Conservation (phyloP, 768 basidiomycete genomes). For the Pleurotus sapidus region DNA sequence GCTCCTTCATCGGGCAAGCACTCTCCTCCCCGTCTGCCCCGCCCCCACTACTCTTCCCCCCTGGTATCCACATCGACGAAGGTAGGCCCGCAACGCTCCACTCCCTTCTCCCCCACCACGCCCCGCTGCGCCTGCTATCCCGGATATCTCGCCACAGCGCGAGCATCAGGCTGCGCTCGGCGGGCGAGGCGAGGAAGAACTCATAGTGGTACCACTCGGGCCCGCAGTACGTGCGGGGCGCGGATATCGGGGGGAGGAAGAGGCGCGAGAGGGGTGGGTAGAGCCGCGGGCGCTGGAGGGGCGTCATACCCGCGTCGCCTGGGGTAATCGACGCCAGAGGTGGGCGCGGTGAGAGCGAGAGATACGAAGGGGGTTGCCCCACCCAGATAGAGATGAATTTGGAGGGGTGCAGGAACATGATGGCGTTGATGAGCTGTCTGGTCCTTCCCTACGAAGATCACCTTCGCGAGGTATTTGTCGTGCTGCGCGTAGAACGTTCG, state of each 20-base stretch:
- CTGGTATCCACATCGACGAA: no score
- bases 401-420: constrained; percentile 42
- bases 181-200: constrained; percentile 34
- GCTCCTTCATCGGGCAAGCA: no score
- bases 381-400: constrained; percentile 45
- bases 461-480: constrained; percentile 41
- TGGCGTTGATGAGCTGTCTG: constrained; percentile 50
- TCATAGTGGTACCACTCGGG: constrained; percentile 47
- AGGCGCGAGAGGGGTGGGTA: constrained; percentile 12
- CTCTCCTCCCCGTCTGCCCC: no score
- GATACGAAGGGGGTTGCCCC: background rate
- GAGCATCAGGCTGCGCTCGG: constrained; percentile 16
- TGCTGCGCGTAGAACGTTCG: constrained; percentile 47
- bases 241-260: background rate
- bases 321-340: no score
- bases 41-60: no score
- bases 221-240: constrained; percentile 26
- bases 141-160: background rate
- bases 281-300: constrained; percentile 9
- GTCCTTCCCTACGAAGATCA: constrained; percentile 54
- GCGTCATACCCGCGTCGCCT: no score
- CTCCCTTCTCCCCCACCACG: no score
- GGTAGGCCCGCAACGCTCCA: no score
- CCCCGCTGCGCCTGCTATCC: no score
- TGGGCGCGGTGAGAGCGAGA: no score